Evolutionary conservation across 345 rosid species (phyloP).

Genomic region (thale cress (Arabidopsis thaliana)): DNA sequence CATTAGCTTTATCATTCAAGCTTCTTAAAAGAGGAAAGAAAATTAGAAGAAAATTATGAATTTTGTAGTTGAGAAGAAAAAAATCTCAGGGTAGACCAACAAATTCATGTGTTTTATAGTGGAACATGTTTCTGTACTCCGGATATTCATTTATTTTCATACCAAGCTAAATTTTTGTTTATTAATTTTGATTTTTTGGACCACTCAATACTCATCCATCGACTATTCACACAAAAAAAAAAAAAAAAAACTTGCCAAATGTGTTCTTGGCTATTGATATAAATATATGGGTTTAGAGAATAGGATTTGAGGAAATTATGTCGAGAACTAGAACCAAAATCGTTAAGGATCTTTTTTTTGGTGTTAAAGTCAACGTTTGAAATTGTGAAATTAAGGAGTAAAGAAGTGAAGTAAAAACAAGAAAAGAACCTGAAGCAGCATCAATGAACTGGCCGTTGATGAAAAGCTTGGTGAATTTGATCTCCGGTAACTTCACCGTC

Average conservation of each 20-base stretch:
- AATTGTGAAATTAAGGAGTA: conserved; percentile 4
- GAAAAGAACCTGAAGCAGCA: conserved; percentile 58
- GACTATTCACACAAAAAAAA: neutral
- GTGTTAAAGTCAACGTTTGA: conserved; percentile 25
- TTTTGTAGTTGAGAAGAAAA: conserved; percentile 23
- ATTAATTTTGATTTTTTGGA: neutral
- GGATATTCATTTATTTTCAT: neutral
- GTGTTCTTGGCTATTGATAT: neutral
- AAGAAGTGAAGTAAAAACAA: neutral
- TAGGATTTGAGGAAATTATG: neutral
- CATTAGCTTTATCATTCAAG: neutral
- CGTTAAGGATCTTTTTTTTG: neutral
- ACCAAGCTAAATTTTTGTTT: neutral
- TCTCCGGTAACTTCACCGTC: conserved; percentile 48
- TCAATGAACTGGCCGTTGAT: conserved; percentile 72
- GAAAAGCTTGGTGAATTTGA: conserved; percentile 71
- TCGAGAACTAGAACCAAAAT: neutral
- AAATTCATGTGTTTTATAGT: neutral
- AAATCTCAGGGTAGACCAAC: conserved; percentile 29
- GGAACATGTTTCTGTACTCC: conserved; percentile 14
- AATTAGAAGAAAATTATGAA: neutral
- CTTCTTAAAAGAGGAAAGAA: neutral
- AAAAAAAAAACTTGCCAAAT: neutral
- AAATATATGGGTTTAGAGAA: neutral
- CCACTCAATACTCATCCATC: conserved; percentile 17